Conservation (phyloP, 306 rosid species). For the Begonia fuchsioides region DNA sequence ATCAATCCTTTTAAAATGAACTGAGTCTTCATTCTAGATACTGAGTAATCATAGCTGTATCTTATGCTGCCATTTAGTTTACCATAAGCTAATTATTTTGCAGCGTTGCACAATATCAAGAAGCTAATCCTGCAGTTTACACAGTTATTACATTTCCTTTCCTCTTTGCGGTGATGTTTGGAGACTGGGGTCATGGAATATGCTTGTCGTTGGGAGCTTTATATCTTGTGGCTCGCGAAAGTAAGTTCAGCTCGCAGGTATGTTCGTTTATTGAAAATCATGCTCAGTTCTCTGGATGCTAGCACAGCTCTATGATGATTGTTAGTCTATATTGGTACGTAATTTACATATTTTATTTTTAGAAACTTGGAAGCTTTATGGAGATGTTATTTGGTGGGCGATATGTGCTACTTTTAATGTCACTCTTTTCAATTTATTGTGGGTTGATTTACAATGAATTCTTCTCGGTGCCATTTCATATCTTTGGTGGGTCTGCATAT, state of each 20-base stretch:
- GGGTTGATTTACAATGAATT: slow-evolving; percentile 97
- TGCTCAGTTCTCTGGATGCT: too few species aligned
- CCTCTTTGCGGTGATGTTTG: slow-evolving; percentile 97
- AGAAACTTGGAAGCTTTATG: slow-evolving; percentile 99
- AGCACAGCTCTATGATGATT: too few species aligned
- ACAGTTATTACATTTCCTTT: slow-evolving; percentile 79
- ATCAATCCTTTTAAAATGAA: too few species aligned
- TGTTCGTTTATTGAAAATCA: slow-evolving; percentile 2
- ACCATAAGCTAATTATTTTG: slow-evolving; percentile 9
- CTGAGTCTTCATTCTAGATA: too few species aligned
- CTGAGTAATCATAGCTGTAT: too few species aligned
- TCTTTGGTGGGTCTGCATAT: slow-evolving; percentile 91
- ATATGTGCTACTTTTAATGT: slow-evolving; percentile 87
- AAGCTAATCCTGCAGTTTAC: slow-evolving; percentile 97
- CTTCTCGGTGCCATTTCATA: slow-evolving; percentile 91
- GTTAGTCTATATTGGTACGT: too few species aligned
- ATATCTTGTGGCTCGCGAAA: slow-evolving; percentile 88
- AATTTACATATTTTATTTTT: slow-evolving; percentile 9
- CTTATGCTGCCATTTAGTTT: too few species aligned
- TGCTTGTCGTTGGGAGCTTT: slow-evolving; percentile 91
- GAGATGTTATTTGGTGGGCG: slow-evolving; percentile 99
- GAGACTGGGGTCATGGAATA: slow-evolving; percentile 99
- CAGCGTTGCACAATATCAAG: slow-evolving; percentile 95
- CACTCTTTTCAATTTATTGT: slow-evolving; percentile 90
- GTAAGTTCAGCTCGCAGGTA: slow-evolving; percentile 75